Conservation (phyloP, 306 rosid species). For the Medicago lupulina region DNA sequence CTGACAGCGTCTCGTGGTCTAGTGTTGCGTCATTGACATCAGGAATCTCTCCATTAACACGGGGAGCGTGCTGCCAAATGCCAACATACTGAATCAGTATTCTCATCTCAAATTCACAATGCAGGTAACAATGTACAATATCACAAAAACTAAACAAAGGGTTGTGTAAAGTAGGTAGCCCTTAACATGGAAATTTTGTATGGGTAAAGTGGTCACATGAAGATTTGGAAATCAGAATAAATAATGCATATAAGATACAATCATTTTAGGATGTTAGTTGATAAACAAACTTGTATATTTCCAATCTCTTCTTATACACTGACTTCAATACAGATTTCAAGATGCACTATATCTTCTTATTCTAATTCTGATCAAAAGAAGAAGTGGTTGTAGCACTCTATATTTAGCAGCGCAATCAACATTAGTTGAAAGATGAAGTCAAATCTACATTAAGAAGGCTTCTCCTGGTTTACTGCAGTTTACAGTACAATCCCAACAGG, state of each 20-base stretch:
- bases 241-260: conserved; percentile 13
- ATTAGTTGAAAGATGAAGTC: no score
- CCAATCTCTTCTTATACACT: no score
- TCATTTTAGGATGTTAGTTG: background rate
- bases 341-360: no score
- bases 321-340: no score
- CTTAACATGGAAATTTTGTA: no score
- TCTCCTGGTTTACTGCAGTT: no score
- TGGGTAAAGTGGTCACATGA: background rate
- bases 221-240: background rate
- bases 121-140: conserved; percentile 37
- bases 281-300: no score
- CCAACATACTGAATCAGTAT: conserved; percentile 56
- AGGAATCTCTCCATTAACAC: conserved; percentile 94
- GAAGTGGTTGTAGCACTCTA: no score
- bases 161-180: conserved; percentile 5
- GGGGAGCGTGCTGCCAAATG: conserved; percentile 97
- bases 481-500: no score
- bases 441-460: no score
- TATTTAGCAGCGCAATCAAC: no score
- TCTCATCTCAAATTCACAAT: conserved; percentile 22
- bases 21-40: conserved; percentile 89
- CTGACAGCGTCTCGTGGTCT: conserved; percentile 83
- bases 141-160: conserved; percentile 23
- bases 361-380: no score